phyloP scores from a whole-genome alignment of 2,329 filamentous ascomycete species.

The Phyllosticta paracitricarpa region DNA sequence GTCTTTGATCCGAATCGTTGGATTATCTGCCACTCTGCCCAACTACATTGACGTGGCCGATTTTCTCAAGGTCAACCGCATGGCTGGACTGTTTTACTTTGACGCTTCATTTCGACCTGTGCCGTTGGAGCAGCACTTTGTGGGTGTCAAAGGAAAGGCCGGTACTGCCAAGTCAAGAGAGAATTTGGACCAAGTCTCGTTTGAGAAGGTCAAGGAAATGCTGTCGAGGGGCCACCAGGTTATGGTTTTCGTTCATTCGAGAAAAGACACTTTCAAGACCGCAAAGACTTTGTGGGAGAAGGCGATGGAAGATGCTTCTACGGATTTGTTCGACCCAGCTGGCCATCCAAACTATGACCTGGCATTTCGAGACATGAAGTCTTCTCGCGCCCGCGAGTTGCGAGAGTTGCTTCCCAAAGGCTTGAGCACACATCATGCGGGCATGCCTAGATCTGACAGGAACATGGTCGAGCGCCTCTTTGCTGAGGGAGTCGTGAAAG shows the following conservation, averaged over 20 bases:
- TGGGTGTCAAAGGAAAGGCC: constrained; percentile 87
- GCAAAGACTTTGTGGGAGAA: constrained; percentile 79
- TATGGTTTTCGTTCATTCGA: constrained; percentile 98
- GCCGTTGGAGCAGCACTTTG: constrained; percentile 91
- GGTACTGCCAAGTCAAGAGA: constrained; percentile 73
- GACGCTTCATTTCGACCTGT: constrained; percentile 93
- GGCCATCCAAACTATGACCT: constrained; percentile 70
- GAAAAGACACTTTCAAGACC: constrained; percentile 85
- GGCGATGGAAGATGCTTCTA: constrained; percentile 68
- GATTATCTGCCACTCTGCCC: constrained; percentile 86
- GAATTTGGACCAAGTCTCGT: constrained; percentile 77
- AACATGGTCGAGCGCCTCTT: constrained; percentile 96
- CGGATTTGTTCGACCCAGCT: constrained; percentile 74
- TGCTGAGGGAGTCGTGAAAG: constrained; percentile 82
- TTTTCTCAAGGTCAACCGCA: constrained; percentile 90
- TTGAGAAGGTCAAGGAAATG: constrained; percentile 94
- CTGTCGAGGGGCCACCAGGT: constrained; percentile 84
- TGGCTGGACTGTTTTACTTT: constrained; percentile 92
- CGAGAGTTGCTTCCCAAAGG: constrained; percentile 84
- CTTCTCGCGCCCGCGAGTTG: constrained; percentile 74
- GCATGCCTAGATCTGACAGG: constrained; percentile 87
- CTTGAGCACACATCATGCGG: constrained; percentile 90
- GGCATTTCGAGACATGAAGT: constrained; percentile 75
- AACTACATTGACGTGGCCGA: constrained; percentile 97
- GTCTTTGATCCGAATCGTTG: constrained; percentile 90